These are phyloP conservation scores for Rhizopus delemar DNA, from an alignment of 371 early-diverging fungal genomes.

Conservation along the genomic window DNA sequence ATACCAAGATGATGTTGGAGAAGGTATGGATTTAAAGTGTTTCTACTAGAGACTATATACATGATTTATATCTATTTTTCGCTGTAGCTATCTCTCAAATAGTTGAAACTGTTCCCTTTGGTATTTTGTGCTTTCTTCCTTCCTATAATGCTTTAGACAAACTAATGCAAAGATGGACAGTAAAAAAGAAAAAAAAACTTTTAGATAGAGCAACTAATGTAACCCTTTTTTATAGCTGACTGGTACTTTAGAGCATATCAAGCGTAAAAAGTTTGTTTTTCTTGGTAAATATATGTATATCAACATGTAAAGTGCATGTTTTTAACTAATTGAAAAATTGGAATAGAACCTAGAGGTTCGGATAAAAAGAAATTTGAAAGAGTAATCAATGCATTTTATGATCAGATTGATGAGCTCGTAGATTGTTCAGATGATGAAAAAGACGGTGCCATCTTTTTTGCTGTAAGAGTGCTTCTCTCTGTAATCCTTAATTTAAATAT, in stretches of 20 bases:
- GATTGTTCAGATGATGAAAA: slow-evolving; percentile 12
- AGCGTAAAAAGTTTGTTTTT: slow-evolving; percentile 30
- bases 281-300: slow-evolving; percentile 22
- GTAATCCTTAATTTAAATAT: background rate
- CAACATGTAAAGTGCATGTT: slow-evolving; percentile 5
- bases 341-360: slow-evolving; percentile 50
- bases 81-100: slow-evolving; percentile 50
- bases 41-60: background rate
- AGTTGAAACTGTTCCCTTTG: slow-evolving; percentile 53
- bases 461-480: slow-evolving; percentile 34
- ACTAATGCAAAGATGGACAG: slow-evolving; percentile 54
- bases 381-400: slow-evolving; percentile 50
- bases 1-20: slow-evolving; percentile 75
- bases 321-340: slow-evolving; percentile 21
- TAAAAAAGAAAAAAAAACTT: background rate
- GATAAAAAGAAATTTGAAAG: slow-evolving; percentile 58
- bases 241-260: slow-evolving; percentile 35
- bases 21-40: slow-evolving; percentile 19
- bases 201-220: background rate
- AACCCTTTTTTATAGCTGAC: slow-evolving; percentile 26
- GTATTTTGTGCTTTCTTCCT: slow-evolving; percentile 66
- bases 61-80: background rate
- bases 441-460: slow-evolving; percentile 66
- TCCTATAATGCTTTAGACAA: slow-evolving; percentile 61
- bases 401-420: slow-evolving; percentile 26